phyloP scores from a whole-genome alignment of 208 protist species.

The Crithidia expoeki region DNA sequence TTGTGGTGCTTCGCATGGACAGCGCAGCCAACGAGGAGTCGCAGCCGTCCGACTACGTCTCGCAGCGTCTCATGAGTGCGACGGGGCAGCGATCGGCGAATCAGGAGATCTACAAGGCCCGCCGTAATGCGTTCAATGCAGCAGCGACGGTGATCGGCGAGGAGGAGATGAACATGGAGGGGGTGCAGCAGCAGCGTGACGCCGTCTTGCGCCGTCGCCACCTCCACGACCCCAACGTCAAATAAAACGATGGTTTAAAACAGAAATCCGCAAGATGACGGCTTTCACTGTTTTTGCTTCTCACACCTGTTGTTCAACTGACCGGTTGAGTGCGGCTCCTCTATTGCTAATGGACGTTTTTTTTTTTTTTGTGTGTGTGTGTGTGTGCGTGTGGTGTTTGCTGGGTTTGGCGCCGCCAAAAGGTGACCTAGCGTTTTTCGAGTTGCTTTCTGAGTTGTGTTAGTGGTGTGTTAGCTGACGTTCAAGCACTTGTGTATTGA shows the following conservation, averaged over 20 bases:
- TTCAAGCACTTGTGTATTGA: too few species aligned
- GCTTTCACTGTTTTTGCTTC: too few species aligned
- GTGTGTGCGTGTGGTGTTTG: too few species aligned
- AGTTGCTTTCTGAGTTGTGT: too few species aligned
- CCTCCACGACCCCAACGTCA: constrained; percentile 61
- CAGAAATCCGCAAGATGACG: too few species aligned
- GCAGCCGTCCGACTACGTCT: constrained; percentile 75
- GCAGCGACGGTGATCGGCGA: constrained; percentile 70
- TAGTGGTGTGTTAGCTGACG: too few species aligned
- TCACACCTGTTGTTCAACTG: too few species aligned
- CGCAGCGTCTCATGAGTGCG: constrained; percentile 60
- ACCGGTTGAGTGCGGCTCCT: too few species aligned
- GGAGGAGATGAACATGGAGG: constrained; percentile 79
- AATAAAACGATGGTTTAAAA: constrained; percentile 34
- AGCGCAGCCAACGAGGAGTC: constrained; percentile 38
- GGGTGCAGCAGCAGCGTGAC: constrained; percentile 80
- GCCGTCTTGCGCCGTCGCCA: constrained; percentile 81
- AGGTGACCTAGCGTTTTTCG: too few species aligned
- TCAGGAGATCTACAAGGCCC: constrained; percentile 69
- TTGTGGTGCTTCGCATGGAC: constrained; percentile 67
- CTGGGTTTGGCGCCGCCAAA: too few species aligned
- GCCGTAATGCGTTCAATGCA: constrained; percentile 60
- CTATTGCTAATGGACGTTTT: constrained; percentile 3
- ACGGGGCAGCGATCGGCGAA: constrained; percentile 53
- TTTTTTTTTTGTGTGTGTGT: too few species aligned